Percentiles rank a stretch among this genome's conserved stretches.
Conservation (phyloP, 1,284 basidiomycete genomes). For the Gymnopus androsaceus region DNA sequence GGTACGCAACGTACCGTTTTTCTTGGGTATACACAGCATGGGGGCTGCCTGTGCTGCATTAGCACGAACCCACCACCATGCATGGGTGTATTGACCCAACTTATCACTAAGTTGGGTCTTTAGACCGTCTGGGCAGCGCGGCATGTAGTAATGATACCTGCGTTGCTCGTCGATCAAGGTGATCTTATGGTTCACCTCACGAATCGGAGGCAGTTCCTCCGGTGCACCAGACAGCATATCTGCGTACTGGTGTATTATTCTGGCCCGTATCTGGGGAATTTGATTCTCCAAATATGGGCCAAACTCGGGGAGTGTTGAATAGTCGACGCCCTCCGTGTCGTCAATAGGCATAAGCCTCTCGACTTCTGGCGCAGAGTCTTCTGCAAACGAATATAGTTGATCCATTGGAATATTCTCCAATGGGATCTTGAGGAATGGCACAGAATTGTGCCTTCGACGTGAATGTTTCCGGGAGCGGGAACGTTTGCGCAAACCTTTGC, state of each 20-base stretch:
- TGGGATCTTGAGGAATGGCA: neutral
- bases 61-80: too few relatives aligned
- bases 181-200: constrained; percentile 34
- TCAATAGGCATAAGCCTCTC: neutral
- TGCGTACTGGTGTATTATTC: constrained; percentile 21
- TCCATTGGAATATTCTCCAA: neutral
- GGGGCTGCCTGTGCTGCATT: too few relatives aligned
- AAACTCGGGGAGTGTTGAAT: neutral
- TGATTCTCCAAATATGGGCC: constrained; percentile 13
- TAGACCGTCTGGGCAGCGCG: constrained; percentile 41
- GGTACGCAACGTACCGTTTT: too few relatives aligned
- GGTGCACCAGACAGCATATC: constrained; percentile 27
- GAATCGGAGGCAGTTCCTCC: constrained; percentile 26
- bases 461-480: neutral
- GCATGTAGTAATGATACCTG: constrained; percentile 27
- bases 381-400: neutral
- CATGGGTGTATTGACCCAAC: too few relatives aligned
- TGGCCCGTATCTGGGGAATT: constrained; percentile 21
- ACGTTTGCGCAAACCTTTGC: neutral
- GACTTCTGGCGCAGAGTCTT: neutral
- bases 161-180: constrained; percentile 28
- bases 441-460: neutral
- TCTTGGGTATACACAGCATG: too few relatives aligned
- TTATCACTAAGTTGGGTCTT: too few relatives aligned
- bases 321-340: neutral